phyloP scores from a whole-genome alignment of 169 alveolate species.

The Cystoisospora suis region DNA sequence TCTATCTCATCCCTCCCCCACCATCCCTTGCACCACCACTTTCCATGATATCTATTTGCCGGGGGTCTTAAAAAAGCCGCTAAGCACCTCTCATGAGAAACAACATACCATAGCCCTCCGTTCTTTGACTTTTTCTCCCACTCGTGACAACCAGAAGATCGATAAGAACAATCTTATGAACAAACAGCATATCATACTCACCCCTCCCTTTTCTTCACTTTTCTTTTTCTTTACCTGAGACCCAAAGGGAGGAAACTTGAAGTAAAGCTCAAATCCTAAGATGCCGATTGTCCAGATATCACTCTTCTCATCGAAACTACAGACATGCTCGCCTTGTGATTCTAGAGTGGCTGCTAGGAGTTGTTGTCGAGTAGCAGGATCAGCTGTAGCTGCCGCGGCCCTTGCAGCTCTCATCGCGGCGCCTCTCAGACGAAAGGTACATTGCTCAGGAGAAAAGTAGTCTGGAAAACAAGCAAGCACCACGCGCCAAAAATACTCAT shows the following conservation, averaged over 20 bases:
- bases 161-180: no score
- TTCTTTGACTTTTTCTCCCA: no score
- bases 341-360: not conserved
- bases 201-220: no score
- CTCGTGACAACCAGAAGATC: no score
- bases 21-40: no score
- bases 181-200: no score
- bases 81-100: no score
- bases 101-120: no score
- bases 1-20: no score
- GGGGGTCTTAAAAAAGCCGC: no score
- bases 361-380: constrained; percentile 10
- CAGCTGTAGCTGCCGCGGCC: not conserved
- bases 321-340: not conserved
- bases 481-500: no score
- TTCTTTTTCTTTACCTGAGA: constrained; percentile 15
- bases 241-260: constrained; percentile 44
- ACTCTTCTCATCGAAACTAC: constrained; percentile 78
- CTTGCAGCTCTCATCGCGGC: not conserved
- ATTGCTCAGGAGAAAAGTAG: constrained; percentile 45
- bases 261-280: constrained; percentile 79
- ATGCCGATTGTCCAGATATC: constrained; percentile 86
- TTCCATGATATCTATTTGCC: no score
- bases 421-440: constrained; percentile 17
- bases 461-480: constrained; percentile 1